Evolutionary conservation across 2,329 filamentous ascomycete species (phyloP), one percentile per base, ranked within the genome.

Genomic region (Domatiomyces globalis): DNA sequence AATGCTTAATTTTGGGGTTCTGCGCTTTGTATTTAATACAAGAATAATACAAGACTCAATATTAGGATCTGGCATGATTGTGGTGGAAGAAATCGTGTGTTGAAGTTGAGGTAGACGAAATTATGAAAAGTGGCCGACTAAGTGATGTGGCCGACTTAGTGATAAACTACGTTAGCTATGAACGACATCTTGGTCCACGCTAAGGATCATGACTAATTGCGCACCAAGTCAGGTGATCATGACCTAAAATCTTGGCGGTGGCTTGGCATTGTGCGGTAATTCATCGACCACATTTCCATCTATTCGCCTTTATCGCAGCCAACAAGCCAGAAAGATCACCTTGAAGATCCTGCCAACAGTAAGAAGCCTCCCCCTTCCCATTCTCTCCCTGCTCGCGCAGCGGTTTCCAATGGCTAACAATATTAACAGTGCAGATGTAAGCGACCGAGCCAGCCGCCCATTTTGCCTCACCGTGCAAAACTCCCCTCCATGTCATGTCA

Each of bases 401-500:
- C 33, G 15, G 22, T 46, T 12, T 49, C n/a, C 46, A 3, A 18
- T 47, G 29, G 45, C 48, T 53, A 54, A 51, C 46, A 47, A 49
- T 29, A 43, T 39, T 62, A 69, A 66, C 63, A 90, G 86, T 92
- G 86, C 86, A 92, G 83, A 92, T 92, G 85, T 90, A 81, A 84
- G 84, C 69, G 56, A 53, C 56, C 49, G 65, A 59, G 58, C 58
- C 62, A 58, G 61, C 57, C 39, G 54, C 39, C 52, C 43, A 39
- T 39, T 39, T 15, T 39, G 15, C 33, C 33, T 15, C 15, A 2
- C 5, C 33, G 22, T 25, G 22, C 8, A 50, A 25, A 45, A 50
- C 29, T 19, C 29, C 15, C 43, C 20, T 45, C 43, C 4, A 7
- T 22, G 6, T 22, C 20, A 7, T 44, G 4, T 12, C n/a, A 46